Percentiles rank a stretch among this genome's conserved stretches.
These are phyloP conservation scores for Chaetomium fimeti DNA, from an alignment of 495 filamentous ascomycete genomes.

Conservation along the genomic window DNA sequence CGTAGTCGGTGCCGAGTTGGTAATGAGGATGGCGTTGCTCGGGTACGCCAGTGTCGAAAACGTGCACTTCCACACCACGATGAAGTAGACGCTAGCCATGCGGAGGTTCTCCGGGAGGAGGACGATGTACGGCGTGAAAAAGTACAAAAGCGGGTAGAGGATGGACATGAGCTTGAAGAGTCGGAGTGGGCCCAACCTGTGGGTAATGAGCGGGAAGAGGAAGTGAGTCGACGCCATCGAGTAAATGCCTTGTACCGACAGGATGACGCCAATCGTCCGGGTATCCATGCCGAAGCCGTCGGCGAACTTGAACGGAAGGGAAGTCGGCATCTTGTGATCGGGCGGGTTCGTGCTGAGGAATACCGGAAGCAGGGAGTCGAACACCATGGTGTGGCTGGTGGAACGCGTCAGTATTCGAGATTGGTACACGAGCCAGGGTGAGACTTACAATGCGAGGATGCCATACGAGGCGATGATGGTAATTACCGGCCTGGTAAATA, in stretches of 20 bases:
- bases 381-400: conserved; percentile 76
- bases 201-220: conserved; percentile 72
- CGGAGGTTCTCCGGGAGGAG: conserved; percentile 70
- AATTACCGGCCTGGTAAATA: conserved; percentile 78
- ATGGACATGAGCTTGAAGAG: conserved; percentile 78
- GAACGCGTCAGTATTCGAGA: conserved; percentile 12
- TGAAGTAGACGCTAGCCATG: conserved; percentile 67
- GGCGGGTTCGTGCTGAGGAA: conserved; percentile 74
- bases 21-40: conserved; percentile 76
- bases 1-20: conserved; percentile 76
- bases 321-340: conserved; percentile 37
- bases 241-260: conserved; percentile 86
- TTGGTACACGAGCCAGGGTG: not conserved
- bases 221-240: conserved; percentile 81
- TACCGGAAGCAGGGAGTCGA: conserved; percentile 90
- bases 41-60: conserved; percentile 84
- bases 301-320: conserved; percentile 80
- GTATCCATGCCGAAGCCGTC: conserved; percentile 81
- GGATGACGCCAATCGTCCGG: conserved; percentile 79
- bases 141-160: conserved; percentile 83
- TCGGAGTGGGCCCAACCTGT: conserved; percentile 68
- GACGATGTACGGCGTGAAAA: conserved; percentile 84
- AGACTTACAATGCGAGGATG: conserved; percentile 91
- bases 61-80: conserved; percentile 86
- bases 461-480: conserved; percentile 85